Evolutionary conservation across 1,284 basidiomycete species (phyloP), one percentile per base, ranked within the genome.

Genomic region (Trichosporon ovoides): DNA sequence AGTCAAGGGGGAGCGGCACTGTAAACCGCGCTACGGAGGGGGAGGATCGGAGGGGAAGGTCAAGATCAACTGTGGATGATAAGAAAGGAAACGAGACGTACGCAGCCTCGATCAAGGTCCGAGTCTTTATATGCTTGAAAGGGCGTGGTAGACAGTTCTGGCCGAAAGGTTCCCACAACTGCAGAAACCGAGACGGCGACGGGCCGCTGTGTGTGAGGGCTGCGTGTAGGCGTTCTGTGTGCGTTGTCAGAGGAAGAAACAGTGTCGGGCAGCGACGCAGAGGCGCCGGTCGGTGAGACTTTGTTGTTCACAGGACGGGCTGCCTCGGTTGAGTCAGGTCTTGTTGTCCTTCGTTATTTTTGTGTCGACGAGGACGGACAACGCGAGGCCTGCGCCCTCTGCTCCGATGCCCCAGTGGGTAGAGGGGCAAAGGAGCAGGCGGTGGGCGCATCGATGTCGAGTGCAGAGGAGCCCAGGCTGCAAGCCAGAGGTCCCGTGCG

Each of bases 261-360:
- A 22, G 16, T 48, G 24, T 31, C 43, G 43, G 22, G 22, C 18
- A 16, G 14, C 18, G 37, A 16, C 43, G 28, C 22, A 31, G 16
- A 16, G 43, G 22, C 43, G 24, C 43, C 43, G 7, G 22, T 48
- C 22, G 24, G 22, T 48, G 28, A 9, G 28, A 5, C 28, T 48
- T 48, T 48, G 43, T 48, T 22, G 24, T 22, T 28, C 43, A 18
- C 12, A 18, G n/a, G 22, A 31, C 24, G 16, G 22, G n/a, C 24
- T 48, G 43, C 43, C 43, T 31, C 24, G 43, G 43, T 31, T 48
- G 43, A 48, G 43, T 48, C 43, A 48, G 28, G 43, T 24, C n/a
- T 48, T 48, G 43, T 24, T 43, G 38, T 48, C 28, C 14, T 48
- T 14, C n/a, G 11, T 7, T 10, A 16, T 10, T 19, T n/a, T 14